Evolutionary conservation across 1,284 basidiomycete genomes (phyloP), one percentile per base, ranked within the genome.

Genomic region (Hemileia vastatrix): DNA sequence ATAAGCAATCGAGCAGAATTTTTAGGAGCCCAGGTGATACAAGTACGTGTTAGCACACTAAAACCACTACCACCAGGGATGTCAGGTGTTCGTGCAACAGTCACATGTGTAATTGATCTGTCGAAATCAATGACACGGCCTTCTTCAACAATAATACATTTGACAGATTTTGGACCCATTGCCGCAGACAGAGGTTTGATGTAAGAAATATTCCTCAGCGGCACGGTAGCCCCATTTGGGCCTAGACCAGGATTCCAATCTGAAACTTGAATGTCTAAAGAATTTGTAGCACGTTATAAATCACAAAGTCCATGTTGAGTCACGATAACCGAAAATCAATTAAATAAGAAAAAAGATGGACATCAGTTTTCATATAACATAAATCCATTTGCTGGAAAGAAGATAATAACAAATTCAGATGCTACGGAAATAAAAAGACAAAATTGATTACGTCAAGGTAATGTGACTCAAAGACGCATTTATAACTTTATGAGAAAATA

Each of bases 1-100:
- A 98, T 90, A 6, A 90, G 70, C 11, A 98, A 83, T 57, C 82
- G 83, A 1, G 88, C 86, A 3, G 85, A 83, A 57, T 87, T 83
- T 3, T 82, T 79, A 54, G 86, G 86, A 3, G 88, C 91, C 93
- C 93, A 98, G 76, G 84, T 97, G 62, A 98, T 81, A 75, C 93
- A 97, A 8, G 91, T 95, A 68, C 85, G 80, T 15, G 94, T 97
- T 81, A 92, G 94, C 71, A 97, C 90, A 3, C 84, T 80, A 75
- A 98, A 98, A 50, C 88, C 89, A 2, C 86, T 83, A 0, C 94
- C 94, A 67, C 86, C 89, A 0, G 94, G 94, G 6, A 97, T 93
- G 65, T 98, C 94, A 0, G 93, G 94, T 6, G 91, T 95, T 9
- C 33, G 6, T 24, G 32, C 24, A 21, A 49, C 51, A n/a, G 27